A percentile compares a stretch with the other conserved stretches of the same genome.
Evolutionary conservation across 2,329 filamentous ascomycete genomes (phyloP).

Genomic region (Talaromyces sp.): DNA sequence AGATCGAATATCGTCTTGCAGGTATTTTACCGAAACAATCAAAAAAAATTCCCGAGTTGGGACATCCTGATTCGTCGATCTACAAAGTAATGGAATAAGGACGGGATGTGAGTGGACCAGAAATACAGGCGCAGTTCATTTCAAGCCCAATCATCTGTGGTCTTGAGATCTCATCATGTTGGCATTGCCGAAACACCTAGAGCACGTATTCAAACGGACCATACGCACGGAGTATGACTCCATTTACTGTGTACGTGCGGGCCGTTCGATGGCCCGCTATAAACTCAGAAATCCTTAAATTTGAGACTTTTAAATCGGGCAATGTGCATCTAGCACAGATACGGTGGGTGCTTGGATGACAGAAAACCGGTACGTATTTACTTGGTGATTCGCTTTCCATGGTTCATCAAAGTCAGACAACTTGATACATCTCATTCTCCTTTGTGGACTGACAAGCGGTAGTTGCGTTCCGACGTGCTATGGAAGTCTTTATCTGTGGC

Average conservation of each 20-base stretch:
- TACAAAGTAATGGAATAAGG: not conserved
- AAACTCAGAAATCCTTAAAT: conserved; percentile 3
- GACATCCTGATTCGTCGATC: not conserved
- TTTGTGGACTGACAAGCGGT: not conserved
- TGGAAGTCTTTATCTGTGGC: not conserved
- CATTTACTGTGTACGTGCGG: not conserved
- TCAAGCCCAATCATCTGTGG: not conserved
- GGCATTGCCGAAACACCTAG: not conserved
- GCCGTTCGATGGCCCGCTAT: conserved; percentile 4
- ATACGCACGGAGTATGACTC: not conserved
- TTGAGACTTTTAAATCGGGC: conserved; percentile 7
- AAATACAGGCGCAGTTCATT: not conserved
- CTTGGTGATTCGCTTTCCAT: not conserved
- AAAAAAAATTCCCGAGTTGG: not conserved
- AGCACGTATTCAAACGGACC: not conserved
- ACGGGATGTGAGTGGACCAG: not conserved
- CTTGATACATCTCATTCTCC: conserved; percentile 7
- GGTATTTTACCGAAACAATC: not conserved
- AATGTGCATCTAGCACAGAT: not conserved
- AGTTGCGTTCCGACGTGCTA: not conserved
- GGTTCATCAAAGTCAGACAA: not conserved
- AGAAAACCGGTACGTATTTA: conserved; percentile 4
- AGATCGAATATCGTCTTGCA: not conserved
- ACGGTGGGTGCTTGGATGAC: not conserved
- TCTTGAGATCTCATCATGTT: not conserved